A percentile compares a stretch with the other conserved stretches of the same genome.
Evolutionary conservation across 2,329 filamentous ascomycete genomes (phyloP).

Genomic region (Pyricularia sp.): DNA sequence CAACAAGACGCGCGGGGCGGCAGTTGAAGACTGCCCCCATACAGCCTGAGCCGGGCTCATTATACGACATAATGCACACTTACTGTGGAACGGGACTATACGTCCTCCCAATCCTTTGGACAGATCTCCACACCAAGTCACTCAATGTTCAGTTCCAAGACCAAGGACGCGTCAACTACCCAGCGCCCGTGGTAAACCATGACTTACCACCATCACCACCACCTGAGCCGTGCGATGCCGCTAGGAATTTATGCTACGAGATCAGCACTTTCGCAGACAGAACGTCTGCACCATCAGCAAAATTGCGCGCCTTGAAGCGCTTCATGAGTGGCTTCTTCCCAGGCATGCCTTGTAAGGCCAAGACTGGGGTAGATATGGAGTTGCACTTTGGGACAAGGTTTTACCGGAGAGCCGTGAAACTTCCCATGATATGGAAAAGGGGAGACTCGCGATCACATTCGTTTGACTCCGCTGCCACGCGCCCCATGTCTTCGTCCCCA

Average conservation of each 20-base stretch:
- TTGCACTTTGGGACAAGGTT: slow-evolving; percentile 38
- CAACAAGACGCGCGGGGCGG: neutral
- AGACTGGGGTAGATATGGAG: slow-evolving; percentile 30
- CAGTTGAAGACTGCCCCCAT: slow-evolving; percentile 20
- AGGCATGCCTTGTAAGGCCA: slow-evolving; percentile 18
- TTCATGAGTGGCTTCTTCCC: slow-evolving; percentile 36
- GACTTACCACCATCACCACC: slow-evolving; percentile 9
- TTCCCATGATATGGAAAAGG: slow-evolving; percentile 40
- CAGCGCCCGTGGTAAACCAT: neutral
- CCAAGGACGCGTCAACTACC: neutral
- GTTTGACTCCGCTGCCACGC: slow-evolving; percentile 25
- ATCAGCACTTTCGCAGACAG: slow-evolving; percentile 23
- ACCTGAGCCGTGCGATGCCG: slow-evolving; percentile 26
- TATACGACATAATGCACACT: slow-evolving; percentile 42
- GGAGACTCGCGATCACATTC: slow-evolving; percentile 18
- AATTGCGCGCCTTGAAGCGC: slow-evolving; percentile 30
- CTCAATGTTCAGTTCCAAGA: slow-evolving; percentile 2
- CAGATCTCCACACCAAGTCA: slow-evolving; percentile 33
- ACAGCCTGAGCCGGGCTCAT: slow-evolving; percentile 35
- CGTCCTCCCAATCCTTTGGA: slow-evolving; percentile 46
- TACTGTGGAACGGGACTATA: slow-evolving; percentile 38
- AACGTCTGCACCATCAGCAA: slow-evolving; percentile 26
- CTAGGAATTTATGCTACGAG: slow-evolving; percentile 30
- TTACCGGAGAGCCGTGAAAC: slow-evolving; percentile 34
- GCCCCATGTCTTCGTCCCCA: slow-evolving; percentile 17